phyloP scores from a whole-genome alignment of 495 filamentous ascomycete species.

The Hypoxylon intermedium region DNA sequence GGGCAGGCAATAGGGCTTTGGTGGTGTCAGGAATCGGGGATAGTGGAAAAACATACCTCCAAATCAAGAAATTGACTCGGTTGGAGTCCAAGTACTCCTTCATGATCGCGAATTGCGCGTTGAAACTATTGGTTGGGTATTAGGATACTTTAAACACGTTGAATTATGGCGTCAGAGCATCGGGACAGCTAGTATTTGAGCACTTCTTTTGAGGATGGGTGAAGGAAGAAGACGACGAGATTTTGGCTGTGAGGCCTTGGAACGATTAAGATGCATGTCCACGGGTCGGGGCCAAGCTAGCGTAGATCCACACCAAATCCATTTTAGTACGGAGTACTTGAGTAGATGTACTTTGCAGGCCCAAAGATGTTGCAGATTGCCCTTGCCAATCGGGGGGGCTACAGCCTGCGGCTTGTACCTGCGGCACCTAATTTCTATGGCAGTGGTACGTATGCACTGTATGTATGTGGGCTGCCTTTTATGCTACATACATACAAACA shows the following conservation, averaged over 20 bases:
- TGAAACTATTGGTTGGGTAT: neutral
- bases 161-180: constrained; percentile 9
- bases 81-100: constrained; percentile 80
- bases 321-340: constrained; percentile 29
- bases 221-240: constrained; percentile 38
- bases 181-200: constrained; percentile 26
- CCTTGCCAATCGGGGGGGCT: constrained; percentile 19
- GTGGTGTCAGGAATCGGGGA: constrained; percentile 45
- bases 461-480: neutral
- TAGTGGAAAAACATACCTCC: constrained; percentile 75
- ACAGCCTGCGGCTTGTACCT: constrained; percentile 1
- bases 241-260: constrained; percentile 39
- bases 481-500: no score
- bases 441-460: neutral
- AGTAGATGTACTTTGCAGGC: constrained; percentile 3
- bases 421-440: constrained; percentile 13
- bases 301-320: constrained; percentile 33
- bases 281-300: constrained; percentile 39
- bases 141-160: constrained; percentile 2
- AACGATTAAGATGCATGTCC: constrained; percentile 40
- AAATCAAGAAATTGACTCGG: constrained; percentile 98
- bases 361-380: constrained; percentile 27
- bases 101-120: constrained; percentile 49
- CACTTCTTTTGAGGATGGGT: constrained; percentile 34
- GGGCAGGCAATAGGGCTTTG: constrained; percentile 26